phyloP scores from a whole-genome alignment of 139 green algal genomes.

The Trebouxia sp. region DNA sequence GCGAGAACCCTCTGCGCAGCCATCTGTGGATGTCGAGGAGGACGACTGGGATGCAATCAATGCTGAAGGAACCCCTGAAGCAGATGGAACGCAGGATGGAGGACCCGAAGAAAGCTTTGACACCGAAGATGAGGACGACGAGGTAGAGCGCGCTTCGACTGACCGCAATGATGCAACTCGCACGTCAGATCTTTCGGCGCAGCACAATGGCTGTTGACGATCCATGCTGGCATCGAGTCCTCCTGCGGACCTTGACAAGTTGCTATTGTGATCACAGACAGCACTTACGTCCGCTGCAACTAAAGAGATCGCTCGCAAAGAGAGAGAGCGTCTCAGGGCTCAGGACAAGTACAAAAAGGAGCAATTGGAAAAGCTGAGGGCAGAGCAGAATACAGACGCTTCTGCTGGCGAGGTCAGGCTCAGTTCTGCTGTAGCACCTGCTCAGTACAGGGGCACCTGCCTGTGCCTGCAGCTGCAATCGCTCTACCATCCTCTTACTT shows the following conservation, averaged over 20 bases:
- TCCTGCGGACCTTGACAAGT: neutral
- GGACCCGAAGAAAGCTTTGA: constrained; percentile 44
- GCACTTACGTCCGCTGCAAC: neutral
- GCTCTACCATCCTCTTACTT: too few relatives aligned
- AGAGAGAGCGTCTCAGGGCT: constrained; percentile 80
- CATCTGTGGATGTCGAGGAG: constrained; percentile 23
- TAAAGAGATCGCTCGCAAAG: constrained; percentile 67
- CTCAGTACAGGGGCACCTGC: too few relatives aligned
- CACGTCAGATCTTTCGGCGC: too few relatives aligned
- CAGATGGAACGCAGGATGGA: neutral
- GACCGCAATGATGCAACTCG: too few relatives aligned
- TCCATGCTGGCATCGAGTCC: neutral
- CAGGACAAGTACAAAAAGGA: constrained; percentile 82
- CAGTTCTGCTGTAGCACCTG: neutral
- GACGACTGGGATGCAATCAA: constrained; percentile 34
- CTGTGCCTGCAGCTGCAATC: too few relatives aligned
- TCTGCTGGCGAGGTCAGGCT: constrained; percentile 61
- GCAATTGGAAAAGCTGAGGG: constrained; percentile 79
- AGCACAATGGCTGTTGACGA: constrained; percentile 8
- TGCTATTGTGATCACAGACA: neutral
- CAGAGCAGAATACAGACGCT: constrained; percentile 74
- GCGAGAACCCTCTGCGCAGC: neutral
- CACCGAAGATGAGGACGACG: constrained; percentile 51
- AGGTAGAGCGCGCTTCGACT: neutral
- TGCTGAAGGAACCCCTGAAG: constrained; percentile 25